Base-by-base conservation (phyloP, 495 filamentous ascomycete genomes). In the Apodospora peruviana region DNA sequence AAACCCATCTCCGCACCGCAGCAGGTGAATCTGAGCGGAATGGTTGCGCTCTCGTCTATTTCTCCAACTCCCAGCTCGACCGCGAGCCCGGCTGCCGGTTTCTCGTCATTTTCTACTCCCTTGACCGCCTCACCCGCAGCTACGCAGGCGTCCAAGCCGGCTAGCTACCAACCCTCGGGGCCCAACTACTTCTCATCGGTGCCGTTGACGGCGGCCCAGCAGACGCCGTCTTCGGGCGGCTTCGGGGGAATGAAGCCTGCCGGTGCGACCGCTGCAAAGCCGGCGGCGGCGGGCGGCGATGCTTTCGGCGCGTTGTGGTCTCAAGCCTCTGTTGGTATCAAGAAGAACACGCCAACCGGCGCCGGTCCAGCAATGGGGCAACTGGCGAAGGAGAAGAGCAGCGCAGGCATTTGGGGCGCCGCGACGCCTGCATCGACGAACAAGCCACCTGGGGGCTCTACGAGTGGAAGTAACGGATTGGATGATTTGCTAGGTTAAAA, bases 101-200 rank as follows among this genome's bases (percentile, higher is more conserved):
- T 76, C 60, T 77, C 78, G 18, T 71, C 74, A 24, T 81, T 84
- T 52, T 69, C 60, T 42, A 69, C 75, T 27, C 79, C 73, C 35
- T 69, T 72, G 5, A 51, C 64, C 12, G 55, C 69, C 18, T 60
- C 68, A 43, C 65, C 70, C 37, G 68, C 71, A 29, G 55, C 66
- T 20, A 48, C 72, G 23, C 84, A 77, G 51, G 66, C 66, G 43
- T 57, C 82, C 60, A 78, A 72, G 66, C 82, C 82, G n/a, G 68
- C 76, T 1, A 80, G 79, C 19, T 96, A 80, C 73, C 88, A 93
- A 66, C 82, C 85, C 9, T 63, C 83, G 4, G 78, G 81, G 22
- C 93, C 93, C 23, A 98, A 98, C 68, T 98, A 98, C 74, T 98
- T 90, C 69, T 91, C 88, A 32, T 91, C 91, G 9, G 80, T 96